Evolutionary conservation across 148 eudicot genomes (phyloP).

Genomic region (Persicaria maculosa): DNA sequence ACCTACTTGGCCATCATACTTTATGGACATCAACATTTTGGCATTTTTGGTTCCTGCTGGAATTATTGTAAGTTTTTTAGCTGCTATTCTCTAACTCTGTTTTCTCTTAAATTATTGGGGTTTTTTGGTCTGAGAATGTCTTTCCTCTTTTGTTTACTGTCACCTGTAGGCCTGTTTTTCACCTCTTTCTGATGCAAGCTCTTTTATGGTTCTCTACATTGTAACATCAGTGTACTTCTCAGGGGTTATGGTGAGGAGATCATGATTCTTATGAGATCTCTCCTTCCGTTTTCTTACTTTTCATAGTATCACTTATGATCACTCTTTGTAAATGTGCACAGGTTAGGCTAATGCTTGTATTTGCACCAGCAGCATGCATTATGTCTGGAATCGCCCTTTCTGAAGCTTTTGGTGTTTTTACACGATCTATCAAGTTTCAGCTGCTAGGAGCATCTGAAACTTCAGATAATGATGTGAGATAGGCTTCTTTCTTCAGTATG

Average conservation of each 20-base stretch:
- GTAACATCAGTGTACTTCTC: constrained; percentile 92
- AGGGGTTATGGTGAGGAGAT: constrained; percentile 82
- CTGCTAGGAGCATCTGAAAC: constrained; percentile 36
- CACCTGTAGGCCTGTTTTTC: constrained; percentile 76
- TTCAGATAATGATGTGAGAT: constrained; percentile 44
- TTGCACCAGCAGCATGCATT: constrained; percentile 99
- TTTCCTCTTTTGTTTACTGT: constrained; percentile 11
- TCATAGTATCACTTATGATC: neutral
- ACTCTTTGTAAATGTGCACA: constrained; percentile 17
- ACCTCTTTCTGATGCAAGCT: constrained; percentile 95
- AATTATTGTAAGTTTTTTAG: constrained; percentile 61
- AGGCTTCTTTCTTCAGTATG: constrained; percentile 7
- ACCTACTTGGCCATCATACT: constrained; percentile 99
- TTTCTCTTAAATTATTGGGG: neutral
- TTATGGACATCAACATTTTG: constrained; percentile 96
- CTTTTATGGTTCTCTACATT: constrained; percentile 84
- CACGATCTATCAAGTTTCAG: constrained; percentile 78
- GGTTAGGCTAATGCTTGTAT: constrained; percentile 98
- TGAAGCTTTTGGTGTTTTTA: constrained; percentile 77
- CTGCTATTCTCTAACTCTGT: neutral
- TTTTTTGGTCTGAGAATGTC: neutral
- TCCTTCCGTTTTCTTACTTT: neutral
- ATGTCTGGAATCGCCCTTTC: constrained; percentile 98
- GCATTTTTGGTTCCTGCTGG: constrained; percentile 99
- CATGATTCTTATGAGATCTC: neutral